Conservation (phyloP, 139 green algal genomes). For the Trebouxia sp. region DNA sequence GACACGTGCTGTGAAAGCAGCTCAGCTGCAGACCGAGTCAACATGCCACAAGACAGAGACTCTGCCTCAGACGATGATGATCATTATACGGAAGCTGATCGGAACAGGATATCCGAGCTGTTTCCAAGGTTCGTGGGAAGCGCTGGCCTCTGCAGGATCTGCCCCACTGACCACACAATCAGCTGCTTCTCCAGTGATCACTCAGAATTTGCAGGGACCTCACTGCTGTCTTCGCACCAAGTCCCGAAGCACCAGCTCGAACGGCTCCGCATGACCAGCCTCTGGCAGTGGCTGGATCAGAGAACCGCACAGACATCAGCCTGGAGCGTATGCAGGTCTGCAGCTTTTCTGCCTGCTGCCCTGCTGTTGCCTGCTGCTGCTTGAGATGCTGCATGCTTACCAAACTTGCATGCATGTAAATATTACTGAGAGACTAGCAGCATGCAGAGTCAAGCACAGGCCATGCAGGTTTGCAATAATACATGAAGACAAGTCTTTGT, state of each 20-base stretch:
- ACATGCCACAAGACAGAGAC: not conserved
- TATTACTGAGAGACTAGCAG: not conserved
- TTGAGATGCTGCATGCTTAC: no score
- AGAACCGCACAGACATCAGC: not conserved
- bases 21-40: no score
- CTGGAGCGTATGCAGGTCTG: conserved; percentile 39
- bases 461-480: no score
- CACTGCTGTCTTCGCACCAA: conserved; percentile 20
- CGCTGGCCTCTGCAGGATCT: not conserved
- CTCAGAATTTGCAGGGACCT: conserved; percentile 24
- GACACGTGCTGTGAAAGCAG: no score
- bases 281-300: conserved; percentile 26
- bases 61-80: conserved; percentile 17
- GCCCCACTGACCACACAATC: not conserved
- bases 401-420: no score
- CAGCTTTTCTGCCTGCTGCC: not conserved
- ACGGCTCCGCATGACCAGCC: not conserved
- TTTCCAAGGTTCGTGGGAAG: conserved; percentile 27
- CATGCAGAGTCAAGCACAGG: no score
- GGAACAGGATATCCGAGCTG: conserved; percentile 27
- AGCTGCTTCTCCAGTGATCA: no score
- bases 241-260: not conserved
- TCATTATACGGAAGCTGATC: not conserved
- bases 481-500: no score
- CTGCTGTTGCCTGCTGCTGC: not conserved